Evolutionary conservation across 1,139 yeast genomes (phyloP), one percentile per base, ranked within the genome.

Genomic region (Suhomyces taliae): DNA sequence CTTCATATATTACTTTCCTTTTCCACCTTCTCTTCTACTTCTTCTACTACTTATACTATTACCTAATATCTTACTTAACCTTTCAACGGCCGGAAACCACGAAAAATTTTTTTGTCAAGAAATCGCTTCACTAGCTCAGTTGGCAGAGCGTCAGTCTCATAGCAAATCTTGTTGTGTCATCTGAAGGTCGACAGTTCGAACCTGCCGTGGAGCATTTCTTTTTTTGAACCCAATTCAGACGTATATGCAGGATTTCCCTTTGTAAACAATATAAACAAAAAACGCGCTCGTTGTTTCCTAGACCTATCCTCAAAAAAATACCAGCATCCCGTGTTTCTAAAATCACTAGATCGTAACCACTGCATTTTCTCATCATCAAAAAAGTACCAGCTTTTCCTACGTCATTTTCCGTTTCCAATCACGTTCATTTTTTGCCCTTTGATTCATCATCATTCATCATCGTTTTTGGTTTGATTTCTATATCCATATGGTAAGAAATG

Each of bases 131-230:
- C 76, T 71, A 71, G 76, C 76, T 71, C 76, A 71, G 76, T 70
- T 56, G 76, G 76, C 66, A 71, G 76, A 71, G 76, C 76, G 76
- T 71, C 76, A 71, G 76, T 70, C 76, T 70, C 76, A 70, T 70
- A 70, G 53, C 57, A 45, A 46, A 47, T 35, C 12, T 33, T 29
- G 52, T 53, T 68, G 74, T 68, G 76, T 54, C 40, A 72, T 73
- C 78, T 73, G 77, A 72, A 73, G 78, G 77, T 73, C 78, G 78
- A 72, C 76, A 73, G 78, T 73, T 73, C 78, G 77, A 73, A 69
- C 78, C 78, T 73, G 76, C 77, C 78, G 75, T 68, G 77, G 76
- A 71, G 78, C 78, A 73, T 43, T 53, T 48, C 39, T 50, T 58
- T 46, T 47, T 44, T 27, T 12, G 8, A 24, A 7, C 10, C 34